Base-by-base conservation (phyloP, 192 early-diverging fungal genomes). In the Podila epicladia region DNA sequence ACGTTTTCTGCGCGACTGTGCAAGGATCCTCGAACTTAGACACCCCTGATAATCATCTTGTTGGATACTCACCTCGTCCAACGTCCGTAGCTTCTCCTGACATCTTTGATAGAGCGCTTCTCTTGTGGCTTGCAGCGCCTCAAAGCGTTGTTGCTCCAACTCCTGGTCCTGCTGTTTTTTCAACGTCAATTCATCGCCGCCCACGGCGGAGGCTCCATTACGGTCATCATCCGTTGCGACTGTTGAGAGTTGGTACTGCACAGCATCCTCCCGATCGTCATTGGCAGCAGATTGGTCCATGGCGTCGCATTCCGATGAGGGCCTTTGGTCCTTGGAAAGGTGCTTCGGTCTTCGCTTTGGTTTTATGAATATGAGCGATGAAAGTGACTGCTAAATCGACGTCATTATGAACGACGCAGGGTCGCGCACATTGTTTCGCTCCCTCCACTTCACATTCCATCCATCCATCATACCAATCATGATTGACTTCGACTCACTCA, bases 401-500 rank as follows among this genome's bases (percentile, higher is more conserved):
- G 60, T 62, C 60, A 62, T 26, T n/a, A 26, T 24, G 11, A 24
- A n/a, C n/a, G n/a, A n/a, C n/a, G n/a, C 1, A 9, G 51, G 4
- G 2, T 3, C 51, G 51, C 15, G 51, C 19, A 6, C n/a, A n/a
- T n/a, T n/a, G 20, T 51, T 51, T 51, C 51, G 5, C 11, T 31
- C 59, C 59, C 1, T 26, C 6, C 26, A n/a, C 19, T 35, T 31
- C 60, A 13, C 60, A 8, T 17, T 29, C 28, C 24, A 28, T 20
- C 60, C 60, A 29, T 28, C 32, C 17, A 41, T 32, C 26, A 45
- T 3, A 24, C 53, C 31, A 35, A 51, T 45, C 28, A 79, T 82
- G 84, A 88, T 69, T 65, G 77, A 80, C 62, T 37, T 62, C 26
- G 68, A 73, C 62, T 22, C 71, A 32, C 85, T 91, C 67, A 91